These are phyloP conservation scores for Metschnikowia gelsemii DNA, from an alignment of 805 yeast genomes.

Conservation along the genomic window DNA sequence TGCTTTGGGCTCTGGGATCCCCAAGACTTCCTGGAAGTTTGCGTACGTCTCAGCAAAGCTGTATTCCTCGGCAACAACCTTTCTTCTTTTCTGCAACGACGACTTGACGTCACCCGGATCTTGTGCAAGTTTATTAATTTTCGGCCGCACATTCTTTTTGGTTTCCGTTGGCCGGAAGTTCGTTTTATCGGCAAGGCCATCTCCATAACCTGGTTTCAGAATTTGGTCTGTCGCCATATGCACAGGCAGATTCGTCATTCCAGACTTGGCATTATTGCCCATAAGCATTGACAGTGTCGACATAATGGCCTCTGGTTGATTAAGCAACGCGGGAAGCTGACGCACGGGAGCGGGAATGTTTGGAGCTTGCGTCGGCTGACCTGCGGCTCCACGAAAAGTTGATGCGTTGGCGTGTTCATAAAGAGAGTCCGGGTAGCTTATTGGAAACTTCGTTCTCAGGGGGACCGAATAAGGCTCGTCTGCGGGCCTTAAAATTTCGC, in stretches of 20 bases:
- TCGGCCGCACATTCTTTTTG: slow-evolving; percentile 36
- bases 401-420: slow-evolving; percentile 1
- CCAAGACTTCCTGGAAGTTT: slow-evolving; percentile 26
- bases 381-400: not conserved
- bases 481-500: not conserved
- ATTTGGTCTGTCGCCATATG: not conserved
- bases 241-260: not conserved
- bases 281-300: not conserved
- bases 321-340: slow-evolving; percentile 3
- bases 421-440: not conserved
- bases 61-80: slow-evolving; percentile 22
- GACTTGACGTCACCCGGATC: slow-evolving; percentile 9
- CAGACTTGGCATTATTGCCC: not conserved
- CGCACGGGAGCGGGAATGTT: not conserved
- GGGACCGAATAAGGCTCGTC: slow-evolving; percentile 4
- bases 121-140: slow-evolving; percentile 34
- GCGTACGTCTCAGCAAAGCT: slow-evolving; percentile 26
- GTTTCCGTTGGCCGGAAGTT: slow-evolving; percentile 38
- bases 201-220: not conserved
- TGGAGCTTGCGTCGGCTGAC: not conserved
- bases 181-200: slow-evolving; percentile 3
- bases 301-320: not conserved
- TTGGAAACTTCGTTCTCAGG: not conserved
- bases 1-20: slow-evolving; percentile 18
- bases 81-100: slow-evolving; percentile 1